Evolutionary conservation across 192 early-diverging fungal genomes (phyloP).

Genomic region (Coemansia javaensis): DNA sequence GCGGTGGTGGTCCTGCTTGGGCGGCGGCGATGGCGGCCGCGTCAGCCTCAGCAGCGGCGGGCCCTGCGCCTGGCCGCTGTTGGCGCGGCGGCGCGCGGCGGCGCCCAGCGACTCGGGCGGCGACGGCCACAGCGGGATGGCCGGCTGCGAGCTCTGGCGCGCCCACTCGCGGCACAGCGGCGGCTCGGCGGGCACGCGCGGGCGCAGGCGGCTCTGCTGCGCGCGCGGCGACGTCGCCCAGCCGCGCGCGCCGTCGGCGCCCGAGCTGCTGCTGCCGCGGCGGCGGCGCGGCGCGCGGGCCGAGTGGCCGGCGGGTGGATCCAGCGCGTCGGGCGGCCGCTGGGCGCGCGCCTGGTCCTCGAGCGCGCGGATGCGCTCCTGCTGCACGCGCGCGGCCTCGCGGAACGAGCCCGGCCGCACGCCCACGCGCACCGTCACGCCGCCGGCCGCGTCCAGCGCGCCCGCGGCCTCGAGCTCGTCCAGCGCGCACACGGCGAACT

Average conservation of each 20-base stretch:
- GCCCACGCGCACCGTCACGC: constrained; percentile 11
- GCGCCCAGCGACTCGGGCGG: background rate
- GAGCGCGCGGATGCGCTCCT: constrained; percentile 15
- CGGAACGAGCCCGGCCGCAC: constrained; percentile 25
- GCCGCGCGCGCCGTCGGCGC: constrained; percentile 10
- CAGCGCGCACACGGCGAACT: constrained; percentile 25
- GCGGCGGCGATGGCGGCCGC: too few relatives aligned
- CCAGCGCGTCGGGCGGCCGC: background rate
- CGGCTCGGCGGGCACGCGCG: background rate
- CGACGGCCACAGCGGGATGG: background rate
- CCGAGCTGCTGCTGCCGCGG: constrained; percentile 3
- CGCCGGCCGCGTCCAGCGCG: constrained; percentile 10
- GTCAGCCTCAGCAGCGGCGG: too few relatives aligned
- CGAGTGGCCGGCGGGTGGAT: background rate
- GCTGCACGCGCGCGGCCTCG: constrained; percentile 15
- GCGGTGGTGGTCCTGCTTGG: background rate
- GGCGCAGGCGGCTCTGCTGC: background rate
- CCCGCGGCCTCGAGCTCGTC: constrained; percentile 3
- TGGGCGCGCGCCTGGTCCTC: constrained; percentile 11
- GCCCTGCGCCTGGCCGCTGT: background rate
- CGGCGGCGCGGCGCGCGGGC: constrained; percentile 6
- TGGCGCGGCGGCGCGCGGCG: background rate
- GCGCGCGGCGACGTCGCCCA: constrained; percentile 35
- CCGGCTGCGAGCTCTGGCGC: background rate
- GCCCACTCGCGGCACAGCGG: background rate